These are phyloP conservation scores for Thraustotheca clavata DNA, from an alignment of 352 stramenopile species.

Conservation along the genomic window DNA sequence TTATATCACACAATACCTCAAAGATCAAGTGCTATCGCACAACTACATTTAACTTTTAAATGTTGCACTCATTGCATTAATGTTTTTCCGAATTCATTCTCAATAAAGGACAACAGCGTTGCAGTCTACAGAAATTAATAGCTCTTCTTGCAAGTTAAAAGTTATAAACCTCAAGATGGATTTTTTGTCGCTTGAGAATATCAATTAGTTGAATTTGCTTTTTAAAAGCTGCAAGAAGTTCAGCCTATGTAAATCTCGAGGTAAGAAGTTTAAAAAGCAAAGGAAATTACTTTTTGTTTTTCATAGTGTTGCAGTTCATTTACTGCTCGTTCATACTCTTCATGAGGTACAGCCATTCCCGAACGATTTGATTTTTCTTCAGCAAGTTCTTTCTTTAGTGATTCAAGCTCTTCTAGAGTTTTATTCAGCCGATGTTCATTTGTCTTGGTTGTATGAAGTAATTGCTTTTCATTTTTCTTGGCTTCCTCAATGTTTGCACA, in stretches of 20 bases:
- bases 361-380: constrained; percentile 43
- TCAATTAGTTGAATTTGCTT: constrained; percentile 85
- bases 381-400: constrained; percentile 51
- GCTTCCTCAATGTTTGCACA: constrained; percentile 42
- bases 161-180: constrained; percentile 65
- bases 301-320: constrained; percentile 68
- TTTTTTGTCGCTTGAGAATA: constrained; percentile 73
- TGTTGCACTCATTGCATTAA: constrained; percentile 47
- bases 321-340: constrained; percentile 48
- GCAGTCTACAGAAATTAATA: constrained; percentile 34
- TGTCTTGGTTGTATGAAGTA: constrained; percentile 57
- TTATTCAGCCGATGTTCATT: constrained; percentile 76
- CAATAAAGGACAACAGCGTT: constrained; percentile 81
- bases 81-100: constrained; percentile 75
- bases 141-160: neutral
- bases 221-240: constrained; percentile 68
- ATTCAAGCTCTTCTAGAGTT: constrained; percentile 66
- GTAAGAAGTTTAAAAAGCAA: neutral
- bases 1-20: constrained; percentile 54
- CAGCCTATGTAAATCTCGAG: constrained; percentile 29
- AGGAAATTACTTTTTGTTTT: constrained; percentile 57
- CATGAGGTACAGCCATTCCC: constrained; percentile 39
- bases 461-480: constrained; percentile 49
- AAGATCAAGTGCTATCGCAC: constrained; percentile 30
- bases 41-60: constrained; percentile 26